phyloP scores from a whole-genome alignment of 192 early-diverging fungal genomes.

The Coemansia sp. region DNA sequence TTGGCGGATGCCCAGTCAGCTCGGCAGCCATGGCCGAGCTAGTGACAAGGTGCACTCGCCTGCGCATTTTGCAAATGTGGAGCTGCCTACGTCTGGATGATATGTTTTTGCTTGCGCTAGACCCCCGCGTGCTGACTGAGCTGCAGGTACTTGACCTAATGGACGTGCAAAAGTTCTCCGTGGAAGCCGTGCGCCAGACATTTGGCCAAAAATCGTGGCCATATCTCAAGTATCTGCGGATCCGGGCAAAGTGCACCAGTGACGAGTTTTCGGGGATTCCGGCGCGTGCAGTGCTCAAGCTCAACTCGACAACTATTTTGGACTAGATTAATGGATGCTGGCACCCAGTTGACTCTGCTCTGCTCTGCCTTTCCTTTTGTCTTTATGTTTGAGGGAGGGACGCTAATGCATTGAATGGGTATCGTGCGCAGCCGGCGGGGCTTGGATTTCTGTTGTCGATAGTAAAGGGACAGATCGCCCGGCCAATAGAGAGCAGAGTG shows the following conservation, averaged over 20 bases:
- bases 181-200: constrained; percentile 28
- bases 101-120: constrained; percentile 38
- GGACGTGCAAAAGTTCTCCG: constrained; percentile 50
- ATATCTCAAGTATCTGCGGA: constrained; percentile 41
- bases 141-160: constrained; percentile 51
- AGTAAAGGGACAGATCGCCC: too few relatives aligned
- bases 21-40: constrained; percentile 47
- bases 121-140: constrained; percentile 19
- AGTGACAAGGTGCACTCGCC: constrained; percentile 25
- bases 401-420: too few relatives aligned
- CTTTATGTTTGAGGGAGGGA: too few relatives aligned
- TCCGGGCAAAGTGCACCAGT: constrained; percentile 30
- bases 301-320: constrained; percentile 37
- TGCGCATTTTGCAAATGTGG: constrained; percentile 45
- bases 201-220: constrained; percentile 46
- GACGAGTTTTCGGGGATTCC: constrained; percentile 47
- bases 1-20: constrained; percentile 48
- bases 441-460: too few relatives aligned
- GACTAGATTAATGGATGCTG: too few relatives aligned
- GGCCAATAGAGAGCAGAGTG: too few relatives aligned
- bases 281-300: constrained; percentile 34
- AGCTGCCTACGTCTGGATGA: constrained; percentile 47
- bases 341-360: too few relatives aligned
- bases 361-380: too few relatives aligned
- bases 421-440: too few relatives aligned